Base-by-base conservation (phyloP, 768 basidiomycete species). In the Mycena metata region DNA sequence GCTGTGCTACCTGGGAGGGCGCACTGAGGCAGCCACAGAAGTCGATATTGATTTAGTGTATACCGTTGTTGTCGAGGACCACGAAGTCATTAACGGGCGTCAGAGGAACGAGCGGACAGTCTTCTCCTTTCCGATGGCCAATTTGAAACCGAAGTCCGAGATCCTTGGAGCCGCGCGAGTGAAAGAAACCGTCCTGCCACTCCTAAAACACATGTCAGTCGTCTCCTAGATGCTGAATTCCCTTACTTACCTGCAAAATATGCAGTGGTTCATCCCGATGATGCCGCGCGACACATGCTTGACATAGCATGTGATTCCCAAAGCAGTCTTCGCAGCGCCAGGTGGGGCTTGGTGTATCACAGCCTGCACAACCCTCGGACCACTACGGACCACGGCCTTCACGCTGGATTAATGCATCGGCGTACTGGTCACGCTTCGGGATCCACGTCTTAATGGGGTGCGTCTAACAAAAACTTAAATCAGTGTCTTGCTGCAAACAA, bases 31-130 rank as follows among this genome's bases (percentile, higher is more conserved):
- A 76, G 13, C 73, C 65, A 43, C 75, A 74, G 58, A 72, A 74
- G 30, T 69, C 60, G 16, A 76, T n/a, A 10, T 46, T 24, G 3
- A 77, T 21, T 1, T 33, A 15, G 50, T 78, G 77, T 16, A 77
- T 54, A 9, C 70, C 69, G 57, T 74, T 74, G n/a, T 41, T 52
- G 23, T 74, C 52, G 24, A 78, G 57, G 8, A 78, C 75, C 16
- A 70, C 46, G 24, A 77, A 71, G 4, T 33, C 41, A 35, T 62
- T 59, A 11, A 26, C 12, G 12, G 49, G 23, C 12, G 55, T 64
- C 5, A 43, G 26, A 7, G 43, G 16, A 9, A 24, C 35, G 24
- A 62, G 50, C 2, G 65, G 49, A 56, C 75, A 75, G 21, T 24
- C 16, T 12, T 52, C 45, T 15, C 61, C 57, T 11, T 30, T 9